These are phyloP conservation scores for Golubevia sp. DNA, from an alignment of 1,284 basidiomycete genomes.

Conservation along the genomic window DNA sequence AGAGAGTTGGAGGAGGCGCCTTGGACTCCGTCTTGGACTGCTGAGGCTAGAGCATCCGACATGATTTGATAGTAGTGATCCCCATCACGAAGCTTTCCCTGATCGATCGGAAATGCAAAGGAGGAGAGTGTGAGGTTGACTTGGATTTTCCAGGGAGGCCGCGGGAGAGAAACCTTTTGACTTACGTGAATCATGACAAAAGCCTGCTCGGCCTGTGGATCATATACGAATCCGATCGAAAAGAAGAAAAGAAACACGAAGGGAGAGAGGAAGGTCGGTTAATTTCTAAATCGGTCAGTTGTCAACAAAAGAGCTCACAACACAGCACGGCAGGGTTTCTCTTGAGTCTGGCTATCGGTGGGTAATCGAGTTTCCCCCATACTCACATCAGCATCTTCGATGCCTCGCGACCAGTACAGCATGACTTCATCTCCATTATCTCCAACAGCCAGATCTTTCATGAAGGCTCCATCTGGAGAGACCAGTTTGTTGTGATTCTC, in stretches of 20 bases:
- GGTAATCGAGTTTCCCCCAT: background rate
- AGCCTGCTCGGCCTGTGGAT: slow-evolving; percentile 6
- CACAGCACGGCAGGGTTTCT: background rate
- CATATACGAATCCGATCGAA: background rate
- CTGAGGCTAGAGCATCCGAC: slow-evolving; percentile 7
- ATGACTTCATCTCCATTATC: slow-evolving; percentile 4
- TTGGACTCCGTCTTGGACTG: slow-evolving; percentile 3
- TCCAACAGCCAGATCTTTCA: slow-evolving; percentile 5
- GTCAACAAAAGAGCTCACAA: background rate
- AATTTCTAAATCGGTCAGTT: background rate
- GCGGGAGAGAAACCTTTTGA: too few species aligned
- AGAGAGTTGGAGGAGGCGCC: slow-evolving; percentile 6
- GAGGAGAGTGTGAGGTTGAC: background rate
- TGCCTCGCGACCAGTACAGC: slow-evolving; percentile 1
- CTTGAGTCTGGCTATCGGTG: background rate
- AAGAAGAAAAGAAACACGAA: background rate
- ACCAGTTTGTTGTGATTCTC: background rate
- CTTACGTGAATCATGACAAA: slow-evolving; percentile 10
- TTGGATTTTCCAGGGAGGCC: background rate
- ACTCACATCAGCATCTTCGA: background rate
- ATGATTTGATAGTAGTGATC: slow-evolving; percentile 9
- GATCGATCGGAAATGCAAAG: background rate
- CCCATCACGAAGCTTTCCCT: slow-evolving; percentile 6
- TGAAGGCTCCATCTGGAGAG: background rate
- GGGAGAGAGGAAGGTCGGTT: background rate